Conservation (phyloP, 2,329 filamentous ascomycete species). For the Pseudocercospora crystallina region DNA sequence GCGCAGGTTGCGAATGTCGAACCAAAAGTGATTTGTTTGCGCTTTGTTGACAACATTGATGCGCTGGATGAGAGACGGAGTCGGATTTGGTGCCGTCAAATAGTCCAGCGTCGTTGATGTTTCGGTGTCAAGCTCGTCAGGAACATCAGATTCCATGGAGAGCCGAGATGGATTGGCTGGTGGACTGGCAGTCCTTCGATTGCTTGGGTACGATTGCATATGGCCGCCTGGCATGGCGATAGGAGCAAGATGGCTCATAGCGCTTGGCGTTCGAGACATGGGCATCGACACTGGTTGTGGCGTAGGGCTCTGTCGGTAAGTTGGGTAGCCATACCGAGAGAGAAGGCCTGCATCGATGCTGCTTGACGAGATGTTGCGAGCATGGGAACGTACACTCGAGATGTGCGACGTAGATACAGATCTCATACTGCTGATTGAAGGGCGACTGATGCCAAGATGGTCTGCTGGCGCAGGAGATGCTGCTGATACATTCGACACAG, state of each 20-base stretch:
- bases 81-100: constrained; percentile 76
- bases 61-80: constrained; percentile 76
- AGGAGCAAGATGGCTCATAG: constrained; percentile 38
- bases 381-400: constrained; percentile 30
- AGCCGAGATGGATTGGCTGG: constrained; percentile 46
- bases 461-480: constrained; percentile 21
- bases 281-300: constrained; percentile 35
- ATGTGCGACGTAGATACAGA: constrained; percentile 31
- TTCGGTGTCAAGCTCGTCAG: constrained; percentile 31
- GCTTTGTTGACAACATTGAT: constrained; percentile 68
- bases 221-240: constrained; percentile 32
- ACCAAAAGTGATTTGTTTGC: constrained; percentile 85
- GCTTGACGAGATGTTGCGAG: constrained; percentile 33
- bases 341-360: constrained; percentile 37
- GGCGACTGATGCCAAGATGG: constrained; percentile 24
- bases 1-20: constrained; percentile 85
- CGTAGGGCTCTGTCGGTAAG: constrained; percentile 56
- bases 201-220: constrained; percentile 32
- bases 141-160: constrained; percentile 39
- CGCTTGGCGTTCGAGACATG: constrained; percentile 35
- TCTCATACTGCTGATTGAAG: constrained; percentile 27
- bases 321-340: constrained; percentile 73
- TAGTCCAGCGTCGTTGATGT: constrained; percentile 75
- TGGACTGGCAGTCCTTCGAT: constrained; percentile 33
- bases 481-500: constrained; percentile 15